Conservation (phyloP, 73 alveolate species). For the Paramecium caudatum region DNA sequence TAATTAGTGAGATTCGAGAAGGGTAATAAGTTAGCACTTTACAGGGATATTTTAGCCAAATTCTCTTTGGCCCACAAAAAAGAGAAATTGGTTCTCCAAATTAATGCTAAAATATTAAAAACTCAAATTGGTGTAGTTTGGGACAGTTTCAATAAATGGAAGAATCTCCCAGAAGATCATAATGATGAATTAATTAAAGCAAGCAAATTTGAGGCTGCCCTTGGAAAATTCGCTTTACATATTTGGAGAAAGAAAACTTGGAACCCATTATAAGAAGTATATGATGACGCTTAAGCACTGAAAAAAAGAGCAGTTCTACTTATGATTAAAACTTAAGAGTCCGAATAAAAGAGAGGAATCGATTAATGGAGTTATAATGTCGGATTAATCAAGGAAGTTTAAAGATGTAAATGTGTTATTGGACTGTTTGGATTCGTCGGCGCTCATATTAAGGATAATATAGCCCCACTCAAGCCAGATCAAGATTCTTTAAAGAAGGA, state of each 20-base stretch:
- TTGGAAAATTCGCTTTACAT: neutral
- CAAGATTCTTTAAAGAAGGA: slow-evolving; percentile 2
- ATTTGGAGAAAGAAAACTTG: neutral
- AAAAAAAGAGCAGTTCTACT: neutral
- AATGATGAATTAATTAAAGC: neutral
- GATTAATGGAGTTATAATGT: neutral
- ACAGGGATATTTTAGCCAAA: neutral
- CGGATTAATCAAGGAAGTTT: neutral
- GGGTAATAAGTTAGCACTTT: slow-evolving; percentile 2
- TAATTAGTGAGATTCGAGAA: neutral
- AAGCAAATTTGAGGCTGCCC: neutral
- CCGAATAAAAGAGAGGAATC: neutral
- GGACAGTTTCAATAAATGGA: slow-evolving; percentile 2
- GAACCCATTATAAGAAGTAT: neutral
- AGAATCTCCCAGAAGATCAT: neutral
- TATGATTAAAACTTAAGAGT: slow-evolving; percentile 1
- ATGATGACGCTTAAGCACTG: neutral
- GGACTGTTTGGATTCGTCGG: neutral
- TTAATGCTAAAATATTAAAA: neutral
- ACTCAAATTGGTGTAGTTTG: neutral
- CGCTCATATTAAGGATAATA: neutral
- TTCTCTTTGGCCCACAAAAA: neutral
- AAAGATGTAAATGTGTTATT: neutral
- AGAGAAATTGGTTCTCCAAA: neutral
- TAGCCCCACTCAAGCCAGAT: slow-evolving; percentile 26